These are phyloP conservation scores for Russula olivacea DNA, from an alignment of 768 basidiomycete species.

Conservation along the genomic window DNA sequence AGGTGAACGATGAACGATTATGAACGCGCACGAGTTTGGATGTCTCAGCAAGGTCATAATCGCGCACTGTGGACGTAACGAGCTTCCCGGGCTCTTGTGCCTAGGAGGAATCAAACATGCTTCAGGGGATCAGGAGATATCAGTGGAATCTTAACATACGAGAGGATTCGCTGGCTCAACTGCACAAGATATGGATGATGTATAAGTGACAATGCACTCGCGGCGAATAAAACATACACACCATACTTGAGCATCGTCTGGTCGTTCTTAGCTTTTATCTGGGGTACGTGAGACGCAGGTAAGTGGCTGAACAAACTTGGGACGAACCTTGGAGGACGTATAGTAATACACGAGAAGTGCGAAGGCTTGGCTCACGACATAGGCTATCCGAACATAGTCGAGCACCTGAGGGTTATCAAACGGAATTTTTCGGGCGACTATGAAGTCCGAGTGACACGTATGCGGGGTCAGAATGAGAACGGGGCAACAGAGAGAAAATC, in stretches of 20 bases:
- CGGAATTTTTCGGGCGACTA: slow-evolving; percentile 86
- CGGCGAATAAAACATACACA: slow-evolving; percentile 33
- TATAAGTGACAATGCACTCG: background rate
- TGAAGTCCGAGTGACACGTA: slow-evolving; percentile 15
- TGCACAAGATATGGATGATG: slow-evolving; percentile 30
- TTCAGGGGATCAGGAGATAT: background rate
- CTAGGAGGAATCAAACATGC: slow-evolving; percentile 31
- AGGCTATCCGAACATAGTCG: slow-evolving; percentile 76
- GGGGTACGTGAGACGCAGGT: slow-evolving; percentile 8
- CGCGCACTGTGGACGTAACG: slow-evolving; percentile 85
- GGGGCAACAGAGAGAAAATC: slow-evolving; percentile 15
- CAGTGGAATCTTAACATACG: slow-evolving; percentile 41
- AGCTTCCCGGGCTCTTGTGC: slow-evolving; percentile 64
- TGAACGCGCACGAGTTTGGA: slow-evolving; percentile 63
- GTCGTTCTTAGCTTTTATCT: slow-evolving; percentile 96
- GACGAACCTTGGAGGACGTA: slow-evolving; percentile 61
- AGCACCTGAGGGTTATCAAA: slow-evolving; percentile 85
- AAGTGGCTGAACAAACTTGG: background rate
- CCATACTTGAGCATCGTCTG: slow-evolving; percentile 94
- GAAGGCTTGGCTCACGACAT: slow-evolving; percentile 67
- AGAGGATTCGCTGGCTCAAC: slow-evolving; percentile 74
- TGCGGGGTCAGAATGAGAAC: slow-evolving; percentile 9
- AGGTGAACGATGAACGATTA: slow-evolving; percentile 32
- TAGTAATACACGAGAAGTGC: slow-evolving; percentile 77
- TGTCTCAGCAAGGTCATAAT: slow-evolving; percentile 88